These are phyloP conservation scores for Trichaptum fuscoviolaceum DNA, from an alignment of 768 basidiomycete genomes.

Conservation along the genomic window DNA sequence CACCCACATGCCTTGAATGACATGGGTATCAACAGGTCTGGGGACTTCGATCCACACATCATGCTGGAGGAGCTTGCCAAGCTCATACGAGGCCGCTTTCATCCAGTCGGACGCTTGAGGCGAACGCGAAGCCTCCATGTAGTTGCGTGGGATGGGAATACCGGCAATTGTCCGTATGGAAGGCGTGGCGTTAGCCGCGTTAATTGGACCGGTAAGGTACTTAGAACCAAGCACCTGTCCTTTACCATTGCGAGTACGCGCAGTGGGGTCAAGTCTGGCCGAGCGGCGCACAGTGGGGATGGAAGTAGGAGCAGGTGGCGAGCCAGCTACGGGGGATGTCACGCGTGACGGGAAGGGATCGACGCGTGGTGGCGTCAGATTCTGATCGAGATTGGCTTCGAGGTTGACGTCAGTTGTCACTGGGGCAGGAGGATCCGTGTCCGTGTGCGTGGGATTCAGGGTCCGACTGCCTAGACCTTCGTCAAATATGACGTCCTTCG, in stretches of 20 bases:
- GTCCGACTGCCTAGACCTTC: neutral
- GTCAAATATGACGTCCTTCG: neutral
- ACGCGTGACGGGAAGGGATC: too few relatives aligned
- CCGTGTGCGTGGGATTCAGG: neutral
- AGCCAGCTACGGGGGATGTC: too few relatives aligned
- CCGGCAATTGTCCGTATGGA: neutral
- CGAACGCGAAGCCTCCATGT: conserved; percentile 16
- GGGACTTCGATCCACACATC: conserved; percentile 16
- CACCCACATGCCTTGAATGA: conserved; percentile 24
- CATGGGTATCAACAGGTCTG: conserved; percentile 17
- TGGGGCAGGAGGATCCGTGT: too few relatives aligned
- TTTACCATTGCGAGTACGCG: neutral
- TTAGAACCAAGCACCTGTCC: neutral
- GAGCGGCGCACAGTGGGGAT: neutral
- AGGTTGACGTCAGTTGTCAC: neutral
- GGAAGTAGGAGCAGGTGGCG: neutral
- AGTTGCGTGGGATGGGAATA: conserved; percentile 11
- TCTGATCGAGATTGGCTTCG: neutral
- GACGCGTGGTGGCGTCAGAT: too few relatives aligned
- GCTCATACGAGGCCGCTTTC: conserved; percentile 19
- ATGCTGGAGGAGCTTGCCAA: conserved; percentile 12
- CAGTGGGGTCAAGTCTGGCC: neutral
- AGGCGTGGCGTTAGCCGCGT: neutral
- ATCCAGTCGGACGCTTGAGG: conserved; percentile 18
- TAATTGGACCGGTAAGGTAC: neutral